Evolutionary conservation across 192 early-diverging fungal genomes (phyloP).

Genomic region (Mortierella antarctica): DNA sequence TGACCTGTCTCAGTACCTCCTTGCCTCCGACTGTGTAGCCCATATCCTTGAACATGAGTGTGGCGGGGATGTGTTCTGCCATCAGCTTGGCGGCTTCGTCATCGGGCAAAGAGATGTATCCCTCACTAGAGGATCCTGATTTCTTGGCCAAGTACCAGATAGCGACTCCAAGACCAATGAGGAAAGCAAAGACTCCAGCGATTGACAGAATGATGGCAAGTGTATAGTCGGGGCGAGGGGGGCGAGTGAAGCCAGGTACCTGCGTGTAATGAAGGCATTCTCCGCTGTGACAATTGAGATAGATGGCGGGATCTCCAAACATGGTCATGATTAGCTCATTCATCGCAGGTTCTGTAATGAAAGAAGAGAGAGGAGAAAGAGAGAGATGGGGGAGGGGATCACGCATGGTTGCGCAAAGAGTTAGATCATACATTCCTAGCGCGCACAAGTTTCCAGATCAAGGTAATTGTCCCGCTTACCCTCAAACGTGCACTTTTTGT

Average conservation of each 20-base stretch:
- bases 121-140: constrained; percentile 24
- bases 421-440: constrained; percentile 44
- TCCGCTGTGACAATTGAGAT: constrained; percentile 80
- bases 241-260: constrained; percentile 79
- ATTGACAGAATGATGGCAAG: constrained; percentile 54
- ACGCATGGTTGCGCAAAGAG: not conserved
- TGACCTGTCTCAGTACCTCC: constrained; percentile 61
- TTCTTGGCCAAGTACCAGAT: constrained; percentile 44
- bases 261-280: constrained; percentile 90
- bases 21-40: constrained; percentile 67
- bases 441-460: constrained; percentile 16
- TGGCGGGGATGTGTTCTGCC: constrained; percentile 77
- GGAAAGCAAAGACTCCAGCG: constrained; percentile 50
- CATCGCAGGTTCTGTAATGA: constrained; percentile 76
- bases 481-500: constrained; percentile 68
- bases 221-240: constrained; percentile 53
- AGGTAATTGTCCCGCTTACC: constrained; percentile 32
- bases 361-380: constrained; percentile 9
- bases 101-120: constrained; percentile 58
- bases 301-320: constrained; percentile 88
- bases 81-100: constrained; percentile 76
- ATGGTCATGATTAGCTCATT: constrained; percentile 82
- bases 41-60: constrained; percentile 73
- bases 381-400: not conserved
- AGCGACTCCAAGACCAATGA: constrained; percentile 42